These are phyloP conservation scores for Cutaneotrichosporon arboriforme DNA, from an alignment of 1,284 basidiomycete species.

Conservation along the genomic window DNA sequence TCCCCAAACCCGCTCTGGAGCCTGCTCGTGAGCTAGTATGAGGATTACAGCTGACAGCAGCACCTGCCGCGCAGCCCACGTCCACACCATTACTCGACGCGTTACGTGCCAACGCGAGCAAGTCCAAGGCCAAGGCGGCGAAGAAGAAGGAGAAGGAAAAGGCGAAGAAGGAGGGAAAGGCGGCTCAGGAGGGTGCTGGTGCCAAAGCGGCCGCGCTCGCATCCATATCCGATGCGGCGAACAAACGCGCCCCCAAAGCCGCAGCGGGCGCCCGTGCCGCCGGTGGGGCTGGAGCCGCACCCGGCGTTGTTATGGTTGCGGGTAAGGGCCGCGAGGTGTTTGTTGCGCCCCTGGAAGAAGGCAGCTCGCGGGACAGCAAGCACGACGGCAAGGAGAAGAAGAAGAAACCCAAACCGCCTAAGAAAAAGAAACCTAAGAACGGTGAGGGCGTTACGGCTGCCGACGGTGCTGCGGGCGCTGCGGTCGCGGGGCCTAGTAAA, in stretches of 20 bases:
- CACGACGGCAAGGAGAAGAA: slow-evolving; percentile 8
- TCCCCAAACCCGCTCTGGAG: slow-evolving; percentile 52
- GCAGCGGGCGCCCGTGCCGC: not conserved
- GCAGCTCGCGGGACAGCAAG: slow-evolving; percentile 12
- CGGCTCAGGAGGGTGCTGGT: slow-evolving; percentile 57
- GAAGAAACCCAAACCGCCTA: slow-evolving; percentile 7
- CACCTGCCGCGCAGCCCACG: slow-evolving; percentile 50
- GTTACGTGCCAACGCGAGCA: slow-evolving; percentile 54
- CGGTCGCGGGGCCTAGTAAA: not conserved
- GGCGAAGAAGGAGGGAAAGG: slow-evolving; percentile 1
- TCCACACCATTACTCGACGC: slow-evolving; percentile 84
- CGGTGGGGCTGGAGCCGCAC: too few species aligned
- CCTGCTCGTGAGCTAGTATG: slow-evolving; percentile 57
- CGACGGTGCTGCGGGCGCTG: not conserved
- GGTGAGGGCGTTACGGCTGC: not conserved
- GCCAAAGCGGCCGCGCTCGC: slow-evolving; percentile 29
- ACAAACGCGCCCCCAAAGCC: slow-evolving; percentile 27
- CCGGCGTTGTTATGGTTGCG: slow-evolving; percentile 30
- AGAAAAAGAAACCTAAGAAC: not conserved
- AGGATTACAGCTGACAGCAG: slow-evolving; percentile 12
- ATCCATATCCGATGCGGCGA: slow-evolving; percentile 29
- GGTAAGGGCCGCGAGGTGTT: slow-evolving; percentile 40
- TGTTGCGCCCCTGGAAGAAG: slow-evolving; percentile 16
- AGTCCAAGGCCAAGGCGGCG: slow-evolving; percentile 13
- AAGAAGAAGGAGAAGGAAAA: slow-evolving; percentile 57